Evolutionary conservation across 2,329 filamentous ascomycete species (phyloP), one percentile per base, ranked within the genome.

Genomic region (Aspergillus sp.): DNA sequence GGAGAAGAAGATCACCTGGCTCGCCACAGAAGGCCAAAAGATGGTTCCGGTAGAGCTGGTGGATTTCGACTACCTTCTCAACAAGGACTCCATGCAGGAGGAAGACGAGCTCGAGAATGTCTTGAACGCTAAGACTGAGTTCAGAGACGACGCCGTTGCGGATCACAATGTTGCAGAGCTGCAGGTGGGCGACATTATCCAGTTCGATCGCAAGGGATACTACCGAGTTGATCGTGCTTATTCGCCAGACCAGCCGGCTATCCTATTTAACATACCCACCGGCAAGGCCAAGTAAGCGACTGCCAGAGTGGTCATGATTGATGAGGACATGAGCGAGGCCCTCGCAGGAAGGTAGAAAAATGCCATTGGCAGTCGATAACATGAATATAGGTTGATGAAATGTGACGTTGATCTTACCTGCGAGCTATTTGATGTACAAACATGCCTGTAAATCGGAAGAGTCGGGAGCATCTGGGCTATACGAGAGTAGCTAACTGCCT

Each of bases 1-100:
- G 0, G 79, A 86, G 53, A 95, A 95, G 76, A 96, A 96, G 71
- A 77, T 96, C 24, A 95, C 88, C 1, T 96, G 89, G 89, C 68
- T 96, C 29, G 80, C 85, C 1, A 74, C 72, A 1, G 75, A 84
- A 45, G 75, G 74, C 27, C 82, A 89, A 64, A 74, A 82, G 37
- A 72, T 94, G 1, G 71, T 93, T 10, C 78, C 80, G 5, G 79
- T 91, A 14, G 84, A 94, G 61, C 72, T 94, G 8, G 89, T 88
- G 63, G 86, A 95, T 47, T 96, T 95, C 57, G 89, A 94, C 63
- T 89, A 93, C 64, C 73, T 96, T 30, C 82, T 96, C 54, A 93
- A 82, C 39, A 96, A 95, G 71, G 89, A 96, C 57, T 88, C 91
- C 55, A 72, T 96, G 16, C 83, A 86, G 58, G 82, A 91, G 57